Percentiles rank a stretch among this genome's conserved stretches.
Conservation (phyloP, 805 yeast genomes). For the Pichia thaimueangensis region DNA sequence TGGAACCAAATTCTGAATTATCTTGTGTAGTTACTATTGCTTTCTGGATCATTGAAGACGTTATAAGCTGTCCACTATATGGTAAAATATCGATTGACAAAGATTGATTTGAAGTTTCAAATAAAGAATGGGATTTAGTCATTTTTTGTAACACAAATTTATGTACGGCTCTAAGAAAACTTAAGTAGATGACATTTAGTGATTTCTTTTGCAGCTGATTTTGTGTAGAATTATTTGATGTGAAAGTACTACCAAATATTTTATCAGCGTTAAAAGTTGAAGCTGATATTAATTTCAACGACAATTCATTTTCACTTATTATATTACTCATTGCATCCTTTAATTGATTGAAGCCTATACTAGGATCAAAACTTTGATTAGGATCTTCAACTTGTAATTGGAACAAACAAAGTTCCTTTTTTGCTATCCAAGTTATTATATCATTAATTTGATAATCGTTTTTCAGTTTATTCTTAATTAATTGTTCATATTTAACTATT, state of each 20-base stretch:
- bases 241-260: constrained; percentile 15
- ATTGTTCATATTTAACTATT: constrained; percentile 24
- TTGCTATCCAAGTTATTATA: constrained; percentile 26
- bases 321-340: constrained; percentile 30
- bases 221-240: constrained; percentile 6
- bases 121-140: constrained; percentile 15
- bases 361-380: constrained; percentile 8
- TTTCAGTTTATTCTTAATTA: constrained; percentile 21
- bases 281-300: constrained; percentile 23
- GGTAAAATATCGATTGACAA: constrained; percentile 36
- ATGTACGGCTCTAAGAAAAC: constrained; percentile 45
- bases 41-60: constrained; percentile 23
- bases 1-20: not conserved
- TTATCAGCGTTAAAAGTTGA: constrained; percentile 24
- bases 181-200: constrained; percentile 33
- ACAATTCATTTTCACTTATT: constrained; percentile 22
- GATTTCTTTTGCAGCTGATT: constrained; percentile 20
- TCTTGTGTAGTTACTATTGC: constrained; percentile 1
- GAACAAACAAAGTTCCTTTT: constrained; percentile 28
- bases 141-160: constrained; percentile 30
- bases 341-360: constrained; percentile 25
- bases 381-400: constrained; percentile 20
- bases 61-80: constrained; percentile 42
- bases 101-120: constrained; percentile 19
- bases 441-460: constrained; percentile 27